phyloP scores from a whole-genome alignment of 1,284 basidiomycete species.

The Tylopilus microsporus region DNA sequence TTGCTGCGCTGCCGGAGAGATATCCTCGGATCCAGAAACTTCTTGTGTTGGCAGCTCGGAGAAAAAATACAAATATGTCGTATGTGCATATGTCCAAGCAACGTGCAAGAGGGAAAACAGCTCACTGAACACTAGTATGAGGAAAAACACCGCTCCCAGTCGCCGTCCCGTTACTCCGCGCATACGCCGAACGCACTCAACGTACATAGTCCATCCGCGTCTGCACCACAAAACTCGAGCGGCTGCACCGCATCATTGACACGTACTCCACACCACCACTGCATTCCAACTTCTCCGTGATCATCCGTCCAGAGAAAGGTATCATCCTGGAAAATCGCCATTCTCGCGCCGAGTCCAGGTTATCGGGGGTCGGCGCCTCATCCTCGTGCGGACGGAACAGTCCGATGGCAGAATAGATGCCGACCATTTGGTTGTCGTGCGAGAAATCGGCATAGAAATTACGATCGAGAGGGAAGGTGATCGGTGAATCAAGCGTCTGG shows the following conservation, averaged over 20 bases:
- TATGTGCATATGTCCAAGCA: no score
- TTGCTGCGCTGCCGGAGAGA: no score
- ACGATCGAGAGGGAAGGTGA: slow-evolving; percentile 70
- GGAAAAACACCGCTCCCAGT: slow-evolving; percentile 55
- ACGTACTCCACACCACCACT: slow-evolving; percentile 41
- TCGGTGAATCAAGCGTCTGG: slow-evolving; percentile 62
- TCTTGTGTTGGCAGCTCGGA: no score
- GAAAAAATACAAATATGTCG: no score
- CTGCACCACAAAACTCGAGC: slow-evolving; percentile 54
- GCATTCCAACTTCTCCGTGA: slow-evolving; percentile 58
- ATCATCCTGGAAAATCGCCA: slow-evolving; percentile 61
- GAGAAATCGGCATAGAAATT: slow-evolving; percentile 74
- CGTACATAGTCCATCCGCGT: slow-evolving; percentile 54
- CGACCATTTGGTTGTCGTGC: slow-evolving; percentile 78
- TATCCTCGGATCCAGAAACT: no score
- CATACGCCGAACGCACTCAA: slow-evolving; percentile 62
- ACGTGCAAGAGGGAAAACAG: background rate
- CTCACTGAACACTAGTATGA: background rate
- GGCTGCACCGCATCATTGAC: slow-evolving; percentile 67
- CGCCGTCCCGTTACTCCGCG: slow-evolving; percentile 60
- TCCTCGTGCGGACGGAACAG: slow-evolving; percentile 48
- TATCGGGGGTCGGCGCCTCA: slow-evolving; percentile 41
- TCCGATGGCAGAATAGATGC: slow-evolving; percentile 70
- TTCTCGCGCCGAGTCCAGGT: slow-evolving; percentile 40
- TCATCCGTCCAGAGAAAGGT: slow-evolving; percentile 62